A percentile compares a stretch with the other conserved stretches of the same genome.
Evolutionary conservation across 2,329 filamentous ascomycete genomes (phyloP).

Genomic region (Lomentospora prolificans): DNA sequence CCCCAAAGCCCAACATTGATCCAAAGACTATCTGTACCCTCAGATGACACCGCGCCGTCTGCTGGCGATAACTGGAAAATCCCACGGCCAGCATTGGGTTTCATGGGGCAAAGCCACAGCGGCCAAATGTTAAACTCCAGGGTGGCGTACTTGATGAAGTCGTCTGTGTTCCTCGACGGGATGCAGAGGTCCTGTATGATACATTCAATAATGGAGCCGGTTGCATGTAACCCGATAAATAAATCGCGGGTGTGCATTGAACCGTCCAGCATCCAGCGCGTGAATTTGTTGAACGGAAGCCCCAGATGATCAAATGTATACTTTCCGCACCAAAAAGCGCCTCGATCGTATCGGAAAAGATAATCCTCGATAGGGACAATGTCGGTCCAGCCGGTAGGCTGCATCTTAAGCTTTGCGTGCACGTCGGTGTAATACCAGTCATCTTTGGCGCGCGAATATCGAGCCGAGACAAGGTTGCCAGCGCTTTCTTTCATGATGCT

Average conservation of each 20-base stretch:
- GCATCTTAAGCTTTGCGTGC: neutral
- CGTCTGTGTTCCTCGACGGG: conserved; percentile 28
- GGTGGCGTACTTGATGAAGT: conserved; percentile 40
- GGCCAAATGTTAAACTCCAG: conserved; percentile 37
- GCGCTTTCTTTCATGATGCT: conserved; percentile 28
- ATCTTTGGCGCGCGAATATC: conserved; percentile 35
- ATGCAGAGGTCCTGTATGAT: conserved; percentile 56
- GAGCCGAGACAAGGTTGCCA: neutral
- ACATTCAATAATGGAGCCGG: conserved; percentile 47
- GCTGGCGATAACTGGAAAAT: conserved; percentile 31
- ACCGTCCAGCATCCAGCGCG: conserved; percentile 48
- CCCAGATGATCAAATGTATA: conserved; percentile 56
- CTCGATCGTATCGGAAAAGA: conserved; percentile 62
- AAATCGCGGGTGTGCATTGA: conserved; percentile 56
- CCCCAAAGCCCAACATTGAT: conserved; percentile 59
- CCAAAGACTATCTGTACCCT: conserved; percentile 20
- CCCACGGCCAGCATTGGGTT: conserved; percentile 31
- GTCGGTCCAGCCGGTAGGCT: conserved; percentile 26
- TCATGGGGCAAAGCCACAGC: conserved; percentile 43
- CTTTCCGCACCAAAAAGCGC: conserved; percentile 57
- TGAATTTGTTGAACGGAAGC: conserved; percentile 54
- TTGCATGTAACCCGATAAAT: conserved; percentile 55
- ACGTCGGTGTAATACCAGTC: conserved; percentile 41
- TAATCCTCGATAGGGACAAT: conserved; percentile 55
- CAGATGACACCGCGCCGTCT: conserved; percentile 13